These are phyloP conservation scores for Paramyrothecium roridum DNA, from an alignment of 2,329 filamentous ascomycete genomes.

Conservation along the genomic window DNA sequence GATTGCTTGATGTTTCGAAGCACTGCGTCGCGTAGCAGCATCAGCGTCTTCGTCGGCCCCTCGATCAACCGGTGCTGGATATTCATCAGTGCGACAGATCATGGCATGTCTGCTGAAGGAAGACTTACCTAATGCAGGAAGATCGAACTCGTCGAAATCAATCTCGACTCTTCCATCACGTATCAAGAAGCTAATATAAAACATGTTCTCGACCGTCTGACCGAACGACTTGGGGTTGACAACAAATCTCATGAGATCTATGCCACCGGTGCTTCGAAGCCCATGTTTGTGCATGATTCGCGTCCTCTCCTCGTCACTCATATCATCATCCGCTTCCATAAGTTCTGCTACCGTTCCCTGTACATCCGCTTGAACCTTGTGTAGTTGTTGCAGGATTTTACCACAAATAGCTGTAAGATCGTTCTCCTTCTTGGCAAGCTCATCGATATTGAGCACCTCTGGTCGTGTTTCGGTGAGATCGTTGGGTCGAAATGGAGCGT, in stretches of 20 bases:
- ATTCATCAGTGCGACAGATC: conserved; percentile 9
- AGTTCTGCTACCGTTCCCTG: conserved; percentile 42
- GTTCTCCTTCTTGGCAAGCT: conserved; percentile 73
- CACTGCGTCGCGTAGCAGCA: conserved; percentile 40
- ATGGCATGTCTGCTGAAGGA: background rate
- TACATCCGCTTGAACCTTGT: conserved; percentile 40
- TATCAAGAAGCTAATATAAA: conserved; percentile 93
- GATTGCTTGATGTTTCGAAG: conserved; percentile 78
- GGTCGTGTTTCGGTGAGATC: conserved; percentile 70
- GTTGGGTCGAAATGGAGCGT: conserved; percentile 66
- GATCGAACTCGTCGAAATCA: conserved; percentile 65
- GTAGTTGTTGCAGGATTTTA: conserved; percentile 66
- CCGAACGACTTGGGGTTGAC: conserved; percentile 89
- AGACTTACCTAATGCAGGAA: conserved; percentile 77
- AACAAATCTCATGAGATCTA: conserved; percentile 81
- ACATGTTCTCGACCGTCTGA: conserved; percentile 94
- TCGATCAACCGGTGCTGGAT: conserved; percentile 29
- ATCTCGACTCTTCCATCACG: conserved; percentile 78
- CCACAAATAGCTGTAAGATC: conserved; percentile 76
- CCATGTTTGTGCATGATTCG: conserved; percentile 63
- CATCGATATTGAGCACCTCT: conserved; percentile 70
- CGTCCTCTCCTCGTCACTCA: conserved; percentile 40
- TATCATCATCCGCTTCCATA: conserved; percentile 43
- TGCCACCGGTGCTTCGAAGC: conserved; percentile 65
- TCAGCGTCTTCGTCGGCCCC: conserved; percentile 43